Base-by-base conservation (phyloP, 1,284 basidiomycete genomes). In the Heterobasidion annosum region DNA sequence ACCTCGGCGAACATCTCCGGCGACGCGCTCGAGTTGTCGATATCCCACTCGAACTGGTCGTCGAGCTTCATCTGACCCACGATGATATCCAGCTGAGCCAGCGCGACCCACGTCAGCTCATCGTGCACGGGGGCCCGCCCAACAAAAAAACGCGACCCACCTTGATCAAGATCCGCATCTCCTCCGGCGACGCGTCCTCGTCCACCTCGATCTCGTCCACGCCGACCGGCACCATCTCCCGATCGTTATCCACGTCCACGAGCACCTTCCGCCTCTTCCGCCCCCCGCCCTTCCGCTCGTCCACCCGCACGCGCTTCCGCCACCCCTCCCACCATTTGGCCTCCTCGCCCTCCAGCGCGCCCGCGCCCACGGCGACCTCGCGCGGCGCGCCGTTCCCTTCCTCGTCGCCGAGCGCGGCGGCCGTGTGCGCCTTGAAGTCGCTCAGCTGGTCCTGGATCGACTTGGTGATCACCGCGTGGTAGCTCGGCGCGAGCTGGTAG, bases 11-110 rank as follows among this genome's bases (percentile, higher is more conserved):
- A 99, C 52, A 88, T 84, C 69, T 99, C 97, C 0, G 96, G 93
- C 1, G 89, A 88, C 1, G 90, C 85, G 50, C 77, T 74, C 37
- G 79, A 75, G 60, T 88, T 88, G 63, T 88, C 86, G 48, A 98
- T 73, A 69, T 99, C 96, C 97, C 97, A 99, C 68, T 99, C 97
- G 66, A 99, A 97, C 65, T 95, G 91, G 71, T 99, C 97, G 53
- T 94, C 88, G 33, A 99, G 79, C 68, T 97, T 95, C 73, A 95
- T 85, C 16, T 87, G 85, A 34, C 94, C 95, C 53, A 95, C 89
- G 52, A 94, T 93, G 68, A 99, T 93, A 70, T 99, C 97, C 58
- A 99, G 79, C 91, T 95, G 61, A 4, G 61, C 48, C 50, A 53
- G 49, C 42, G 56, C 37, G 33, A 48, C n/a, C n/a, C 8, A 44